phyloP scores from a whole-genome alignment of 208 protist species.

The Phytomonas sp. region DNA sequence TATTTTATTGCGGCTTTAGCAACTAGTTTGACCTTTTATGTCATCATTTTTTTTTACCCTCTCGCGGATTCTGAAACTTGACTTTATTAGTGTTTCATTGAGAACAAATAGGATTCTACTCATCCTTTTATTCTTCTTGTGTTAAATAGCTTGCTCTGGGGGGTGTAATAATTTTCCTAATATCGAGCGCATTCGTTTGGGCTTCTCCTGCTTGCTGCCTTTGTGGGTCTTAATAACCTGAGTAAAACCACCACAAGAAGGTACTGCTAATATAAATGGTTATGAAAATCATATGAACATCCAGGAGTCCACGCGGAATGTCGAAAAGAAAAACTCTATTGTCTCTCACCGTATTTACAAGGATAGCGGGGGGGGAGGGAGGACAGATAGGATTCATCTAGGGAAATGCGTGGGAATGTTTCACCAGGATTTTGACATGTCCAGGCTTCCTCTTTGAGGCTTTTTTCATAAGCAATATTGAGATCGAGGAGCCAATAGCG shows the following conservation, averaged over 20 bases:
- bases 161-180: no score
- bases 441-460: not conserved
- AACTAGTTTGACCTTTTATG: not conserved
- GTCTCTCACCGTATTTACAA: not conserved
- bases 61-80: not conserved
- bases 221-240: not conserved
- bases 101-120: not conserved
- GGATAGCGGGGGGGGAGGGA: not conserved
- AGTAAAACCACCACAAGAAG: not conserved
- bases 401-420: no score
- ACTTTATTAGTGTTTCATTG: not conserved
- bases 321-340: conserved; percentile 2
- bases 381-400: no score
- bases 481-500: not conserved
- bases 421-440: no score
- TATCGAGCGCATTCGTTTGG: no score
- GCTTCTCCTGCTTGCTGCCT: not conserved
- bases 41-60: not conserved
- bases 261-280: not conserved
- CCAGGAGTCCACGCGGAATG: not conserved
- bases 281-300: not conserved
- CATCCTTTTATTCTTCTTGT: not conserved
- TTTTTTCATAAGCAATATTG: not conserved
- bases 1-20: not conserved
- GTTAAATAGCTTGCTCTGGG: not conserved